A percentile compares a stretch with the other conserved stretches of the same genome.
These are phyloP conservation scores for Colletotrichum destructivum DNA, from an alignment of 2,329 filamentous ascomycete genomes.

Conservation along the genomic window DNA sequence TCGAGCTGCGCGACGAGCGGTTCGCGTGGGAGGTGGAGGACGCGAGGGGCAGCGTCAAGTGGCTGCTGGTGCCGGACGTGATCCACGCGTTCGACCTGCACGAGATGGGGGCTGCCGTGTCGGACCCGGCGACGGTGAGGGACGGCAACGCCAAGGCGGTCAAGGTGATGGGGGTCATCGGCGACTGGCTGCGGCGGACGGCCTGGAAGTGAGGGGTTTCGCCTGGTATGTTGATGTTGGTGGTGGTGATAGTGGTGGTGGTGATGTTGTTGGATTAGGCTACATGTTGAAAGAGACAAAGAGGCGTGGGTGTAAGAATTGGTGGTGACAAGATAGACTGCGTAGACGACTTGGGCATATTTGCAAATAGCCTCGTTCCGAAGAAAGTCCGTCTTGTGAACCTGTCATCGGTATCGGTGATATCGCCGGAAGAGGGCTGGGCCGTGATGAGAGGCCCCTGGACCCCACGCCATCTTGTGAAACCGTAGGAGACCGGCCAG, in stretches of 20 bases:
- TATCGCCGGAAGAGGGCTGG: background rate
- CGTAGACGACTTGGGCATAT: too few species aligned
- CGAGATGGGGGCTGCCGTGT: slow-evolving; percentile 47
- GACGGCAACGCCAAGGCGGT: slow-evolving; percentile 51
- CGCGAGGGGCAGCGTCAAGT: slow-evolving; percentile 51
- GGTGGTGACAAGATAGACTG: too few species aligned
- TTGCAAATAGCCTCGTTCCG: too few species aligned
- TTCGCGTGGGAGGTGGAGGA: slow-evolving; percentile 53
- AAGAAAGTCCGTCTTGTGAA: too few species aligned
- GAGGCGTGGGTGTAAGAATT: too few species aligned
- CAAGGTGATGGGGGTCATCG: slow-evolving; percentile 49
- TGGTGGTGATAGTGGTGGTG: background rate
- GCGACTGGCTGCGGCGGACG: slow-evolving; percentile 50
- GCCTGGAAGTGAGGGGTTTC: slow-evolving; percentile 46
- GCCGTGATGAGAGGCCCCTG: background rate
- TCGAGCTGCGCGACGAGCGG: slow-evolving; percentile 51
- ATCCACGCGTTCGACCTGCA: slow-evolving; percentile 58
- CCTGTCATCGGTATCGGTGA: background rate
- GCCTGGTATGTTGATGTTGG: background rate
- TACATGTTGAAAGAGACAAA: background rate
- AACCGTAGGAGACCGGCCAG: too few species aligned
- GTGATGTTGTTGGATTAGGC: background rate
- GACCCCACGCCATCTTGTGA: too few species aligned
- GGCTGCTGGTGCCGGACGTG: slow-evolving; percentile 60
- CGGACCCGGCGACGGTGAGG: slow-evolving; percentile 48